Conservation (phyloP, 2,329 filamentous ascomycete species). For the Apiospora aurea region DNA sequence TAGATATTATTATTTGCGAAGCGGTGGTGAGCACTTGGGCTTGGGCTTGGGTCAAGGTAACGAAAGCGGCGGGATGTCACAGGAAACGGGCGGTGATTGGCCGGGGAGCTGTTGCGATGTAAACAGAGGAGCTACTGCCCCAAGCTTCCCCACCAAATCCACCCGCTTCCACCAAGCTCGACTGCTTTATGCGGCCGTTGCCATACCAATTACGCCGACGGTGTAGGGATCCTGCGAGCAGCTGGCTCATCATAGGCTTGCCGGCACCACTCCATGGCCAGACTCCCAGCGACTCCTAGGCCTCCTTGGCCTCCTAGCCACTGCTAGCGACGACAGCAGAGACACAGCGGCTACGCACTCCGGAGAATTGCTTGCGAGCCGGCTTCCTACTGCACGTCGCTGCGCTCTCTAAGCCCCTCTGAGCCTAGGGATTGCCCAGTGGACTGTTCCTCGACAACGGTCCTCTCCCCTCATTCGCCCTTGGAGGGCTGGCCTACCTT, state of each 20-base stretch:
- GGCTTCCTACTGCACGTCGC: slow-evolving; percentile 11
- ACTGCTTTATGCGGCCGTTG: neutral
- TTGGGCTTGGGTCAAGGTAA: slow-evolving; percentile 4
- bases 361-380: slow-evolving; percentile 14
- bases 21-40: slow-evolving; percentile 17
- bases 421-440: slow-evolving; percentile 5
- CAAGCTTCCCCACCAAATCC: slow-evolving; percentile 21
- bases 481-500: neutral
- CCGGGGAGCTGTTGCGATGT: neutral
- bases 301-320: neutral
- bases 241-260: neutral
- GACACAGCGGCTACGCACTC: neutral
- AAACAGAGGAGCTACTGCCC: slow-evolving; percentile 19
- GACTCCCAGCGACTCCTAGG: neutral
- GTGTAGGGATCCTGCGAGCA: neutral
- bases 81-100: neutral
- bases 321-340: neutral
- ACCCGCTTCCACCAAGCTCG: slow-evolving; percentile 5
- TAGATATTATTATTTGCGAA: slow-evolving; percentile 20
- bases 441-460: neutral
- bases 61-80: slow-evolving; percentile 9
- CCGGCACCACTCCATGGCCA: slow-evolving; percentile 12
- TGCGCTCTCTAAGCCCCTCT: slow-evolving; percentile 5
- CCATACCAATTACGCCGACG: slow-evolving; percentile 18
- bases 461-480: slow-evolving; percentile 1